Evolutionary conservation across 495 filamentous ascomycete genomes (phyloP).

Genomic region (Xylaria palmicola): DNA sequence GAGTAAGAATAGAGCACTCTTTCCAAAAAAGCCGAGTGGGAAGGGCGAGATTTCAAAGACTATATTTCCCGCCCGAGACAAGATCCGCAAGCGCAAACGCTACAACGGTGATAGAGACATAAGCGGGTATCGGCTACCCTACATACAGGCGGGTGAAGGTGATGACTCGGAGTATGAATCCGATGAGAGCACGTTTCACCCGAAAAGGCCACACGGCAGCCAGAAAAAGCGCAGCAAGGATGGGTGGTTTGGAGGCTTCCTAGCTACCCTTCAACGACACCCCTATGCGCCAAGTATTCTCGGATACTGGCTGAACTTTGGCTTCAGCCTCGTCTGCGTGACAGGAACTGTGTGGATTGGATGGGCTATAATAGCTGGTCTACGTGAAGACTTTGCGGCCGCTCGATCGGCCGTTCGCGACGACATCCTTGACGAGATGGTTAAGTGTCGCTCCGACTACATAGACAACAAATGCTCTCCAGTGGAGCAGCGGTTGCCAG

Average conservation of each 20-base stretch:
- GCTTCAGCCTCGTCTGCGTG: slow-evolving; percentile 74
- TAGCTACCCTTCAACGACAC: slow-evolving; percentile 71
- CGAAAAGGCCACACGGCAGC: slow-evolving; percentile 22
- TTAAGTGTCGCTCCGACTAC: slow-evolving; percentile 66
- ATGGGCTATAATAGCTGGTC: slow-evolving; percentile 65
- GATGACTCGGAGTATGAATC: slow-evolving; percentile 61
- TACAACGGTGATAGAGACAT: slow-evolving; percentile 42
- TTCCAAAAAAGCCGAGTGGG: slow-evolving; percentile 45
- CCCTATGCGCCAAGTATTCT: slow-evolving; percentile 84
- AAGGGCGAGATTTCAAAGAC: slow-evolving; percentile 41
- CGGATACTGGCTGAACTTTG: slow-evolving; percentile 79
- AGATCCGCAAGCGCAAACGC: slow-evolving; percentile 48
- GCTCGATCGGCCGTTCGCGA: slow-evolving; percentile 62
- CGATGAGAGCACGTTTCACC: slow-evolving; percentile 36
- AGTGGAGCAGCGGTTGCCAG: slow-evolving; percentile 59
- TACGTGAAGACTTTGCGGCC: slow-evolving; percentile 73
- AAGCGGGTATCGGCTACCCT: slow-evolving; percentile 40
- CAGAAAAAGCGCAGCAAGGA: slow-evolving; percentile 37
- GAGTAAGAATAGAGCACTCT: slow-evolving; percentile 37
- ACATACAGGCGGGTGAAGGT: slow-evolving; percentile 43
- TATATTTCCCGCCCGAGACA: slow-evolving; percentile 31
- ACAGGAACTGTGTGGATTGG: slow-evolving; percentile 66
- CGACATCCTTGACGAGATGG: slow-evolving; percentile 70
- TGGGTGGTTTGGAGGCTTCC: slow-evolving; percentile 54
- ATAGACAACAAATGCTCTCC: slow-evolving; percentile 69